Conservation (phyloP, 1,284 basidiomycete genomes). For the Schizophyllum commune region DNA sequence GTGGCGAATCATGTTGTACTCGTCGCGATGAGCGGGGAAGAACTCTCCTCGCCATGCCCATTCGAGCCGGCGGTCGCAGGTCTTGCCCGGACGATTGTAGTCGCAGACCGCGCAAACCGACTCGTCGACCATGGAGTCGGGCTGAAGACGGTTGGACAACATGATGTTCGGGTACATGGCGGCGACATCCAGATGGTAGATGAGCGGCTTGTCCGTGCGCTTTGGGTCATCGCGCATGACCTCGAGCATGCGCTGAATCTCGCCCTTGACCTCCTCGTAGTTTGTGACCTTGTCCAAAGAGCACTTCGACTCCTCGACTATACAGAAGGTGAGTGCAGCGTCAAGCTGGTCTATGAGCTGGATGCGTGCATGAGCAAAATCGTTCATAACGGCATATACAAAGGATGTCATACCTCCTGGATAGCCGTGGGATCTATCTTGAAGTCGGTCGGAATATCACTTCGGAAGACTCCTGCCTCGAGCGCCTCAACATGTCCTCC, state of each 20-base stretch:
- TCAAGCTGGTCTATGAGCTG: slow-evolving; percentile 95
- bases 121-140: slow-evolving; percentile 97
- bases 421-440: slow-evolving; percentile 87
- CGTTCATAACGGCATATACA: slow-evolving; percentile 1
- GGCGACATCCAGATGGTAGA: slow-evolving; percentile 98
- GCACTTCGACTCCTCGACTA: slow-evolving; percentile 82
- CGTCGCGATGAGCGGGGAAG: slow-evolving; percentile 96
- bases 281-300: slow-evolving; percentile 86
- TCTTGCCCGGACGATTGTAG: slow-evolving; percentile 94
- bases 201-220: slow-evolving; percentile 87
- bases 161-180: slow-evolving; percentile 99
- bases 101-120: slow-evolving; percentile 97
- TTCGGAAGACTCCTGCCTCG: slow-evolving; percentile 97
- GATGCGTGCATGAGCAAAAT: slow-evolving; percentile 8
- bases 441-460: slow-evolving; percentile 94
- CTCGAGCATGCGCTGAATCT: slow-evolving; percentile 79
- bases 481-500: slow-evolving; percentile 98
- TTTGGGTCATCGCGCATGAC: slow-evolving; percentile 87
- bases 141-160: slow-evolving; percentile 98
- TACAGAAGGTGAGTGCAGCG: slow-evolving; percentile 83
- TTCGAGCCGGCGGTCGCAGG: slow-evolving; percentile 88
- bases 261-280: slow-evolving; percentile 86
- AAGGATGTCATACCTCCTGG: slow-evolving; percentile 55
- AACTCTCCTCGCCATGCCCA: slow-evolving; percentile 99
- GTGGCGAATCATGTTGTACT: slow-evolving; percentile 99